Evolutionary conservation across 179 eudicot species (phyloP).

Genomic region (Spergularia azorica): DNA sequence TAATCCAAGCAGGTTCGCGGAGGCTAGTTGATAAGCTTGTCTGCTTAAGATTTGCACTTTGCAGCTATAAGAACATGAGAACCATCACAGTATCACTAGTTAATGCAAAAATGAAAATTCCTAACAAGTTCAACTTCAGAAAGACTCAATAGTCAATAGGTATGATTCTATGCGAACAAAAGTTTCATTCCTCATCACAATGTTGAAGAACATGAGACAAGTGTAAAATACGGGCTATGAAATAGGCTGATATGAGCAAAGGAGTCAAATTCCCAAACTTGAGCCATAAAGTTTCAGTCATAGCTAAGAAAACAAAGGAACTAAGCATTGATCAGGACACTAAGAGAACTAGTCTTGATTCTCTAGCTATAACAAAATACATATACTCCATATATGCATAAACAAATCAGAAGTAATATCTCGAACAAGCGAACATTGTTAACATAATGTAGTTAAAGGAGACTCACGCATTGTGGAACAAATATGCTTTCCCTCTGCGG

Average conservation of each 20-base stretch:
- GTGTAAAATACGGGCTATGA: background rate
- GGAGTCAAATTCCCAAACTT: background rate
- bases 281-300: background rate
- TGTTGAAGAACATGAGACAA: background rate
- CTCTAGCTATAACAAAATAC: background rate
- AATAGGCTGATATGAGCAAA: background rate
- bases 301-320: background rate
- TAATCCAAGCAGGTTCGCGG: too few relatives aligned
- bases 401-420: background rate
- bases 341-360: background rate
- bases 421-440: background rate
- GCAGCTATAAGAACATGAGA: background rate
- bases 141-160: too few relatives aligned
- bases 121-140: background rate
- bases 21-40: too few relatives aligned
- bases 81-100: background rate
- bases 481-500: conserved; percentile 50
- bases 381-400: background rate
- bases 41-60: too few relatives aligned
- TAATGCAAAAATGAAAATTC: background rate
- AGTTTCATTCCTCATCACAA: background rate
- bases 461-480: conserved; percentile 44
- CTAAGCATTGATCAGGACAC: too few relatives aligned
- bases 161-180: background rate
- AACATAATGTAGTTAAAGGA: conserved; percentile 5